Conservation (phyloP, 1,284 basidiomycete species). For the Naganishia cerealis region DNA sequence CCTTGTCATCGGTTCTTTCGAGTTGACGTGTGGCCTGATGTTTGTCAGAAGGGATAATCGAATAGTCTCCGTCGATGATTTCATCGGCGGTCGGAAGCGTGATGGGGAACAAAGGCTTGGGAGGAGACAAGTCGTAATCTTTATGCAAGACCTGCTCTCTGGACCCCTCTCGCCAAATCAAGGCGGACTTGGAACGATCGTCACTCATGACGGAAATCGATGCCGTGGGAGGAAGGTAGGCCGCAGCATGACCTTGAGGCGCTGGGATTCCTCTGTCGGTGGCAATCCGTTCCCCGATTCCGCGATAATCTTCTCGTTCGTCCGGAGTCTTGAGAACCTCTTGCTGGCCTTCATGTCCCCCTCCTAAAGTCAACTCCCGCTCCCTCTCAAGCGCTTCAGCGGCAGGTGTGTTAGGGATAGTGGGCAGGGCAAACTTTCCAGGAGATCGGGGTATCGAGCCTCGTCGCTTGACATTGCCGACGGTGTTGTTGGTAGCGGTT, state of each 20-base stretch:
- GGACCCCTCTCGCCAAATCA: conserved; percentile 23
- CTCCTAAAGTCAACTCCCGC: conserved; percentile 15
- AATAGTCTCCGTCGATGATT: conserved; percentile 14
- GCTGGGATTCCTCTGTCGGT: conserved; percentile 3
- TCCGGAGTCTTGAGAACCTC: conserved; percentile 20
- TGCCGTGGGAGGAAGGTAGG: conserved; percentile 13
- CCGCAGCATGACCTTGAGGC: conserved; percentile 12
- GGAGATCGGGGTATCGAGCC: conserved; percentile 30
- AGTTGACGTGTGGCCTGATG: conserved; percentile 7
- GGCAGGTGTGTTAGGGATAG: conserved; percentile 28
- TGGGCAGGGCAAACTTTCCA: conserved; percentile 27
- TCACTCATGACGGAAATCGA: conserved; percentile 15
- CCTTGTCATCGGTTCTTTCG: background rate
- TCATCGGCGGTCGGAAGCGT: conserved; percentile 22
- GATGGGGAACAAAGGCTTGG: conserved; percentile 25
- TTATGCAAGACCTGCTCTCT: conserved; percentile 20
- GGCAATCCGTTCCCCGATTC: conserved; percentile 8
- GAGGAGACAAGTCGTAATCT: conserved; percentile 28
- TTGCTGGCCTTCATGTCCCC: conserved; percentile 7
- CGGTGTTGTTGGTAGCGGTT: background rate
- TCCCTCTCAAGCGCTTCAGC: conserved; percentile 24
- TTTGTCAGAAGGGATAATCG: conserved; percentile 10
- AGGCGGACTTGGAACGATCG: conserved; percentile 13
- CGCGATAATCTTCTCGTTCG: conserved; percentile 16
- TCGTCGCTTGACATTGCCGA: conserved; percentile 5